Percentiles rank a stretch among this genome's conserved stretches.
phyloP scores from a whole-genome alignment of 805 yeast species.

The Sugiyamaella valdiviana region DNA sequence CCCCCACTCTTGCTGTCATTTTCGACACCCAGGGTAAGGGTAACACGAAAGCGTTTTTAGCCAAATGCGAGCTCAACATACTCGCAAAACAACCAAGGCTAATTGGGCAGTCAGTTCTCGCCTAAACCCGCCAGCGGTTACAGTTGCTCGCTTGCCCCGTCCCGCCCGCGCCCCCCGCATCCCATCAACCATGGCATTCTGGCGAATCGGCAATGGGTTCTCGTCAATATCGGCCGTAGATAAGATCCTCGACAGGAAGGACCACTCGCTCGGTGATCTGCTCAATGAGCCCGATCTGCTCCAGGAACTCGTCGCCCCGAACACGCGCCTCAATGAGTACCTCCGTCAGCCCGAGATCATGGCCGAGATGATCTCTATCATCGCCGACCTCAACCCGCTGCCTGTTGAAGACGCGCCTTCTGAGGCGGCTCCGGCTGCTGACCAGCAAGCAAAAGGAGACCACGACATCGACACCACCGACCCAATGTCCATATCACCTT shows the following conservation, averaged over 20 bases:
- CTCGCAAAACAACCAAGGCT: neutral
- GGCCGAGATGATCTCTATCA: constrained; percentile 45
- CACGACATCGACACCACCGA: neutral
- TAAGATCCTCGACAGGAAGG: constrained; percentile 42
- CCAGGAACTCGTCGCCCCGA: constrained; percentile 66
- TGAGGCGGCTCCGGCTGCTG: neutral
- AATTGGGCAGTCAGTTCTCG: neutral
- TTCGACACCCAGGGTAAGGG: neutral
- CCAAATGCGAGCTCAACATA: neutral
- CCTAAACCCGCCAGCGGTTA: neutral
- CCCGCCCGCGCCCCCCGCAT: neutral
- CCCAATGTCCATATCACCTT: neutral
- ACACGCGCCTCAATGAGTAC: constrained; percentile 69
- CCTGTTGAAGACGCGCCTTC: neutral
- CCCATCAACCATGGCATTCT: constrained; percentile 40
- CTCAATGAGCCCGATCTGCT: constrained; percentile 70
- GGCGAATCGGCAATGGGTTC: constrained; percentile 58
- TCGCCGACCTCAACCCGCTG: constrained; percentile 13
- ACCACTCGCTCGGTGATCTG: constrained; percentile 42
- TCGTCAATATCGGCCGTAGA: constrained; percentile 51
- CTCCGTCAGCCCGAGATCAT: constrained; percentile 73
- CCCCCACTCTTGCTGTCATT: neutral
- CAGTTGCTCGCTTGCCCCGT: neutral
- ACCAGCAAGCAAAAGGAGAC: neutral
- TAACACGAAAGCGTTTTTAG: neutral